Evolutionary conservation across 2,329 filamentous ascomycete genomes (phyloP).

Genomic region (Alternaria infectoria): DNA sequence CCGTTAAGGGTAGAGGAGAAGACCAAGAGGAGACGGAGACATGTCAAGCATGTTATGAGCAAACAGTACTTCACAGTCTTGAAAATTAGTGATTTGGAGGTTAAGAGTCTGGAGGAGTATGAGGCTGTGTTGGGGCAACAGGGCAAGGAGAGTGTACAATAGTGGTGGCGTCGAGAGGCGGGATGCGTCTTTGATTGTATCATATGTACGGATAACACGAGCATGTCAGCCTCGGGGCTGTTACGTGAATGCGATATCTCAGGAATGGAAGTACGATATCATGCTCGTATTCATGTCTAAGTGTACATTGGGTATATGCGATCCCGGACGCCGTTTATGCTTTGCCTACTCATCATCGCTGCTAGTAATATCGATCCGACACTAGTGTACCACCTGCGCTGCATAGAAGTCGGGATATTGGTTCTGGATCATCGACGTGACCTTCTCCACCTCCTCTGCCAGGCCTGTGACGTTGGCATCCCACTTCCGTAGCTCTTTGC

Average conservation of each 20-base stretch:
- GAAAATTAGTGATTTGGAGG: conserved; percentile 79
- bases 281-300: conserved; percentile 3
- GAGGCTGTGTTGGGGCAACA: conserved; percentile 42
- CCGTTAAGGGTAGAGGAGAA: conserved; percentile 62
- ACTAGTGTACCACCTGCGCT: conserved; percentile 47
- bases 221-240: background rate
- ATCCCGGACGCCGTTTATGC: conserved; percentile 9
- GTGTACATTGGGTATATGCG: conserved; percentile 8
- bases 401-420: conserved; percentile 71
- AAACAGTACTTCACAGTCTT: conserved; percentile 91
- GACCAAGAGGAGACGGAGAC: conserved; percentile 69
- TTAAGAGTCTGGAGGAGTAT: conserved; percentile 65
- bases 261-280: background rate
- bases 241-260: background rate
- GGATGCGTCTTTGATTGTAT: conserved; percentile 13
- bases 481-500: conserved; percentile 81
- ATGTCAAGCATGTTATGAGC: conserved; percentile 77
- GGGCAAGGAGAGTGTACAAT: conserved; percentile 5
- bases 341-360: background rate
- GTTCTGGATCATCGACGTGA: conserved; percentile 79
- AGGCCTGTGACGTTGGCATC: conserved; percentile 86
- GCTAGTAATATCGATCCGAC: background rate
- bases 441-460: conserved; percentile 87
- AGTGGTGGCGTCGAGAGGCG: background rate
- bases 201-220: conserved; percentile 21